A percentile compares a stretch with the other conserved stretches of the same genome.
phyloP scores from a whole-genome alignment of 768 basidiomycete species.

The Pulveroboletus sp. region DNA sequence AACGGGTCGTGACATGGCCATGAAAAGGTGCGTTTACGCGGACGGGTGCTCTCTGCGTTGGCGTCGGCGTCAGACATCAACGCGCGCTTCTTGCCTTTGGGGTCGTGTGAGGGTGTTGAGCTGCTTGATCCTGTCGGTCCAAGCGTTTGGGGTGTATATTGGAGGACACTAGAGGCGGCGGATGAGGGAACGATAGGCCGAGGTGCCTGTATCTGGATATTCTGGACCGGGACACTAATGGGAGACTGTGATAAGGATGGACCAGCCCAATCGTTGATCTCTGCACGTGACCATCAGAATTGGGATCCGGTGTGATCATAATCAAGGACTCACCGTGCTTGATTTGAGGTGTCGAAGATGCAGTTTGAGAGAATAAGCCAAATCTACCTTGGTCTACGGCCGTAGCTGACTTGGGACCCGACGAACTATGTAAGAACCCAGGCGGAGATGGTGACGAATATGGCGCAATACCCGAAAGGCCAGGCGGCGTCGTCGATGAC shows the following conservation, averaged over 20 bases:
- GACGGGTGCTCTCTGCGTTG: constrained; percentile 26
- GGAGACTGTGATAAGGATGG: constrained; percentile 18
- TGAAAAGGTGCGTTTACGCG: constrained; percentile 32
- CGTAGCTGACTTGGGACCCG: constrained; percentile 19
- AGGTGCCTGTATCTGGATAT: constrained; percentile 27
- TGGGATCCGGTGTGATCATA: neutral
- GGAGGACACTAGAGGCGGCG: constrained; percentile 33
- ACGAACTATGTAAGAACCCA: constrained; percentile 30
- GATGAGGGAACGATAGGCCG: constrained; percentile 25
- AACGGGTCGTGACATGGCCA: constrained; percentile 49
- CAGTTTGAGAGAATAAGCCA: constrained; percentile 14
- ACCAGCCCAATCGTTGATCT: constrained; percentile 23
- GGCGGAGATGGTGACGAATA: constrained; percentile 34
- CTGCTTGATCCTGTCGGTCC: constrained; percentile 13
- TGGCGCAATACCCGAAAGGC: constrained; percentile 28
- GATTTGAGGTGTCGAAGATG: constrained; percentile 22
- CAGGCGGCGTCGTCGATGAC: constrained; percentile 31
- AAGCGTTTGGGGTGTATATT: constrained; percentile 20
- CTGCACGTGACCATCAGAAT: constrained; percentile 9
- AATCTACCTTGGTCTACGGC: constrained; percentile 17
- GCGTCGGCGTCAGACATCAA: constrained; percentile 20
- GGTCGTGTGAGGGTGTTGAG: constrained; percentile 27
- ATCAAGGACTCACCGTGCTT: constrained; percentile 24
- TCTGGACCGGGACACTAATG: constrained; percentile 12
- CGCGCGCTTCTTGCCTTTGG: constrained; percentile 39